Base-by-base conservation (phyloP, 2,329 filamentous ascomycete genomes). In the Colletotrichum brevisporum region DNA sequence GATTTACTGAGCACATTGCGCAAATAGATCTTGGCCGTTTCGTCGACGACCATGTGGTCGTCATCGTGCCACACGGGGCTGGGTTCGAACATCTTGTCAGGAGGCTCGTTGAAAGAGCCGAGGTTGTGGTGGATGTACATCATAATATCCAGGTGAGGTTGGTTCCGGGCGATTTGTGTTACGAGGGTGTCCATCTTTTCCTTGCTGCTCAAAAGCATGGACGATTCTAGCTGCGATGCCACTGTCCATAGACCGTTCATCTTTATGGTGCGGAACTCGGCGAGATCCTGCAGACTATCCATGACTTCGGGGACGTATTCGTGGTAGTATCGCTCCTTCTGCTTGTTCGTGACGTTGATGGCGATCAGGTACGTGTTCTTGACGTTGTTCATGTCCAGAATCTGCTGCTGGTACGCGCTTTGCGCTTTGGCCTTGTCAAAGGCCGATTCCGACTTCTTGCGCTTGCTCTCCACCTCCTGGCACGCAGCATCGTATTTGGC, bases 51-150 rank as follows among this genome's bases (percentile, higher is more conserved):
- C 88, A 99, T 97, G 24, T 87, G 82, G 67, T 92, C 93, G 75
- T 98, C 94, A 75, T 99, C 97, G 75, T 98, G 92, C 96, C 97
- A 99, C 31, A 99, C 92, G 0, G 96, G 95, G 78, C 95, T 97
- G 1, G 96, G 92, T 79, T 99, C 96, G 75, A 99, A 99, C 12
- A 83, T 84, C 80, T 96, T 93, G 80, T 98, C 92, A 1, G 88
- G 76, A 0, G 96, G 96, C 76, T 98, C 95, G 76, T 94, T 90
- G 86, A 93, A 97, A 59, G 88, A 83, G 26, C 89, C 88, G 74
- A 93, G 90, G 76, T 99, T 99, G 83, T 99, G 96, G 71, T 92
- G 91, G 66, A 97, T 91, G 80, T 98, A 99, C 96, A 99, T 99
- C 87, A 97, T 94, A 21, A 94, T 97, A 80, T 99, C 97, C 48